A percentile compares a stretch with the other conserved stretches of the same genome.
Conservation (phyloP, 2,329 filamentous ascomycete species). For the Penicillium sp. region DNA sequence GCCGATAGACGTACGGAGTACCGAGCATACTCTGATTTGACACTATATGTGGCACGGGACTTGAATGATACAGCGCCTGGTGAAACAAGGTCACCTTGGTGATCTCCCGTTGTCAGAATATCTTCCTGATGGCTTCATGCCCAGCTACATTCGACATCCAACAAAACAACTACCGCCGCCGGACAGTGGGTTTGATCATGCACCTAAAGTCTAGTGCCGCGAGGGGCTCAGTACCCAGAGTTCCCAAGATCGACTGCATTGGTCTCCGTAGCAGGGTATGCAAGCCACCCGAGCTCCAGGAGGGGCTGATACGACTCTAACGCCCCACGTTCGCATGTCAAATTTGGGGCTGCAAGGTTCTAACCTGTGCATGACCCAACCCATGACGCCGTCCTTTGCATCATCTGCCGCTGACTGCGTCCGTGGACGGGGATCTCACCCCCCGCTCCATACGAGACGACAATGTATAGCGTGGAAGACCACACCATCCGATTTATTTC, state of each 20-base stretch:
- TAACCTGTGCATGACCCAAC: not conserved
- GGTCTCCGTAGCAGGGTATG: not conserved
- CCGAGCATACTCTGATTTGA: not conserved
- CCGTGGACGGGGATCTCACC: not conserved
- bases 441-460: not conserved
- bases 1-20: not conserved
- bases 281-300: conserved; percentile 9
- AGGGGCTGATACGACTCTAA: not conserved
- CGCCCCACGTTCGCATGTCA: not conserved
- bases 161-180: not conserved
- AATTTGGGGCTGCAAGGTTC: not conserved
- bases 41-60: not conserved
- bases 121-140: not conserved
- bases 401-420: conserved; percentile 12
- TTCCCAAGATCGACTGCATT: not conserved
- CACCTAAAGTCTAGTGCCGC: not conserved
- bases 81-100: not conserved
- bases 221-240: not conserved
- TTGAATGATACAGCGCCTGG: not conserved
- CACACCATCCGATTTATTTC: not conserved
- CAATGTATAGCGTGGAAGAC: not conserved
- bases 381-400: not conserved
- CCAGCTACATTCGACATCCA: not conserved
- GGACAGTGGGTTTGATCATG: not conserved
- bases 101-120: not conserved